A percentile compares a stretch with the other conserved stretches of the same genome.
These are phyloP conservation scores for Capsicum baccatum DNA, from an alignment of 257 asterid species.

Conservation along the genomic window DNA sequence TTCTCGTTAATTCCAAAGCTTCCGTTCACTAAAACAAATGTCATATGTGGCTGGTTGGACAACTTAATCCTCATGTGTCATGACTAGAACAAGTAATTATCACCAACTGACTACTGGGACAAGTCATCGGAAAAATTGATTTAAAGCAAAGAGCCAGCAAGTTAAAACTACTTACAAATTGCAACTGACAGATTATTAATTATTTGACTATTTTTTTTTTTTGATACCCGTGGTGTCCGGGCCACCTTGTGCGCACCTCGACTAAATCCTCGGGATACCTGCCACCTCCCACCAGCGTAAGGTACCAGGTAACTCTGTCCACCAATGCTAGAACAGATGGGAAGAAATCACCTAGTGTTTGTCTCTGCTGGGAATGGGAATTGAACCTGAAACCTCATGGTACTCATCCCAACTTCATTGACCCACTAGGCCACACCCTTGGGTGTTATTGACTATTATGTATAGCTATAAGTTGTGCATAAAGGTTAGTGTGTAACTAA, in stretches of 20 bases:
- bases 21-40: background rate
- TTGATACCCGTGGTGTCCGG: too few species aligned
- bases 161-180: background rate
- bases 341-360: too few species aligned
- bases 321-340: too few species aligned
- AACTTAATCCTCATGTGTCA: background rate
- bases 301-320: too few species aligned
- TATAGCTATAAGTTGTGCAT: background rate
- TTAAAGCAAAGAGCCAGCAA: background rate
- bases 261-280: too few species aligned
- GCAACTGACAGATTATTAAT: background rate
- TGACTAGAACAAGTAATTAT: background rate
- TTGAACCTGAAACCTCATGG: too few species aligned
- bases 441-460: background rate
- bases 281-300: too few species aligned
- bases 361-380: too few species aligned
- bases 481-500: conserved; percentile 1
- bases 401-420: too few species aligned
- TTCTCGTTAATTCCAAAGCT: background rate
- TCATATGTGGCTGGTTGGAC: background rate
- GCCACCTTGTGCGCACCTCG: too few species aligned
- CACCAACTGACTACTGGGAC: conserved; percentile 19
- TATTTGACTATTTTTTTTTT: background rate
- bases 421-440: too few species aligned
- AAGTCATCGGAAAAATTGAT: background rate